Percentiles rank a stretch among this genome's conserved stretches.
Evolutionary conservation across 805 yeast genomes (phyloP).

Genomic region (Saturnispora dispora): DNA sequence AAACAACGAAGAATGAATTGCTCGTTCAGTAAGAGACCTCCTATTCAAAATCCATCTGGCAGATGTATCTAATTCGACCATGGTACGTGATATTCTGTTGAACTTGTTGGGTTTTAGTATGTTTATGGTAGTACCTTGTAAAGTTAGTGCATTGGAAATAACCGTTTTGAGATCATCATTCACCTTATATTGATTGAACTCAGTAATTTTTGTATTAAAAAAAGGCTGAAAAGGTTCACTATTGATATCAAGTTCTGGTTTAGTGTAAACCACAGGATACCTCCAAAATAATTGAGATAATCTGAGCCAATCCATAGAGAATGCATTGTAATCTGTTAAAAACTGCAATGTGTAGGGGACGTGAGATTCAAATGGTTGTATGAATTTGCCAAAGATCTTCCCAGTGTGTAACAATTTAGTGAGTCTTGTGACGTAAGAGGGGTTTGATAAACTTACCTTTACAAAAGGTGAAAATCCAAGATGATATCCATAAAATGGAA

Average conservation of each 20-base stretch:
- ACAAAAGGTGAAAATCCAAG: constrained; percentile 55
- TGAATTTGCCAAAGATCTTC: constrained; percentile 27
- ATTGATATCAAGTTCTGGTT: not conserved
- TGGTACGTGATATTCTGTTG: constrained; percentile 50
- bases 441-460: constrained; percentile 61
- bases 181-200: constrained; percentile 20
- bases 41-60: constrained; percentile 58
- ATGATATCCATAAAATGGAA: constrained; percentile 79
- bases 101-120: constrained; percentile 26
- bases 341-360: constrained; percentile 72
- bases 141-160: constrained; percentile 19
- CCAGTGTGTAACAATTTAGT: constrained; percentile 41
- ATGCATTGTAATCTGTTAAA: constrained; percentile 71
- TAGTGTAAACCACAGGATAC: constrained; percentile 34
- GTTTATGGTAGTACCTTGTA: constrained; percentile 12
- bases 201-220: constrained; percentile 19
- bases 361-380: constrained; percentile 69
- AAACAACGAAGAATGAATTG: constrained; percentile 37
- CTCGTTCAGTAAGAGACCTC: constrained; percentile 31
- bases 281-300: constrained; percentile 43
- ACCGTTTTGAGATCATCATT: constrained; percentile 29
- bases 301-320: constrained; percentile 74
- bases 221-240: constrained; percentile 12
- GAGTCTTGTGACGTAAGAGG: constrained; percentile 47
- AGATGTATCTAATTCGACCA: constrained; percentile 63